Conservation (phyloP, 139 green algal species). For the Micractinium sp. region DNA sequence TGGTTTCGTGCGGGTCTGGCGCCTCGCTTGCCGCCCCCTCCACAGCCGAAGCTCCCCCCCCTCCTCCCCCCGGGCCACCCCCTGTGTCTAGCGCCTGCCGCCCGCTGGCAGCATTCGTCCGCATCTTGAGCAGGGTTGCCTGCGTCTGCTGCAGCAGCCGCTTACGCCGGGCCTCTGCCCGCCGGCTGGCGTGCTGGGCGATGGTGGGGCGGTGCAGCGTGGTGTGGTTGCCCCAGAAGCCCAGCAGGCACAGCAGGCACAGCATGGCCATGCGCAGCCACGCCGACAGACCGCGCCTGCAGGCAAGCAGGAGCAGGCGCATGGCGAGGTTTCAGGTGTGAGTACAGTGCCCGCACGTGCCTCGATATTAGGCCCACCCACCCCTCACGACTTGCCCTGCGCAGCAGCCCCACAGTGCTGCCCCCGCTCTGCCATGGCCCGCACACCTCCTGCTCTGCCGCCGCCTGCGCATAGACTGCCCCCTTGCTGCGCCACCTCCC, state of each 20-base stretch:
- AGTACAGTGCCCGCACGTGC: background rate
- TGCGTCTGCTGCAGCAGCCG: slow-evolving; percentile 35
- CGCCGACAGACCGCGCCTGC: slow-evolving; percentile 19
- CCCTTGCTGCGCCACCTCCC: slow-evolving; percentile 24
- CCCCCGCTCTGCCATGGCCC: no score
- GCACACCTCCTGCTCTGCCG: no score
- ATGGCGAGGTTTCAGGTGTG: background rate
- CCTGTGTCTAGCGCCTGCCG: slow-evolving; percentile 43
- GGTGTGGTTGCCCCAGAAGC: slow-evolving; percentile 57
- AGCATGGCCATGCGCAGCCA: slow-evolving; percentile 48
- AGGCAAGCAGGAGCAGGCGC: slow-evolving; percentile 9
- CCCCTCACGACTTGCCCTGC: no score
- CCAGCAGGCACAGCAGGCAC: slow-evolving; percentile 70
- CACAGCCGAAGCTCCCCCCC: background rate
- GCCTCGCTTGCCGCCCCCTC: background rate
- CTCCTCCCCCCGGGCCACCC: slow-evolving; percentile 18
- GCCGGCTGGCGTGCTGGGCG: slow-evolving; percentile 45
- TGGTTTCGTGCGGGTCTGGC: background rate
- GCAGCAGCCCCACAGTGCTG: no score
- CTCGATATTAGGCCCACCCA: no score
- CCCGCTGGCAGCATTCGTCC: slow-evolving; percentile 53
- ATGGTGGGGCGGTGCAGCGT: slow-evolving; percentile 60
- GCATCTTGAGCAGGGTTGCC: slow-evolving; percentile 49
- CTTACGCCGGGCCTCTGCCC: slow-evolving; percentile 41
- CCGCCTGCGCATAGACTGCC: no score